Conservation (phyloP, 179 eudicot species). For the Dionaea muscipula region DNA sequence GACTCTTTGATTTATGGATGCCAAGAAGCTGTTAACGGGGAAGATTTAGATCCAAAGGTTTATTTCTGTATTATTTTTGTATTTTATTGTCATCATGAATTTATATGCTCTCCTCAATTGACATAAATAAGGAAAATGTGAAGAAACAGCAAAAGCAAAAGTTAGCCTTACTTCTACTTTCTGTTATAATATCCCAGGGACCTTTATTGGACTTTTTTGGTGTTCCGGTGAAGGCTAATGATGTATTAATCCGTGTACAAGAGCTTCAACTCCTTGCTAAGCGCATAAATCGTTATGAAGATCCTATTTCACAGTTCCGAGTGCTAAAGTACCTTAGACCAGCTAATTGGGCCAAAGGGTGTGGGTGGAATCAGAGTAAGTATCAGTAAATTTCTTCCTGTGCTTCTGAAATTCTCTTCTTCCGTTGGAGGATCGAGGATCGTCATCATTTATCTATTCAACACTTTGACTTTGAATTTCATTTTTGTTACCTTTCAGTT, state of each 20-base stretch:
- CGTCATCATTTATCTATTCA: neutral
- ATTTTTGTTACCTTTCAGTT: conserved; percentile 31
- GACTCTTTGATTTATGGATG: conserved; percentile 90
- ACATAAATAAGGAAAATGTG: neutral
- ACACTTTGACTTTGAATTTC: conserved; percentile 12
- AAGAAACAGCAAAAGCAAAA: neutral
- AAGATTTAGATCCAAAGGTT: conserved; percentile 62
- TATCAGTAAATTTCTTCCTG: conserved; percentile 5
- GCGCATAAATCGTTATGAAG: conserved; percentile 61
- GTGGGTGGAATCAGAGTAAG: conserved; percentile 99
- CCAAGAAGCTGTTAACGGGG: conserved; percentile 67
- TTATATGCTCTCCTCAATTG: too few relatives aligned
- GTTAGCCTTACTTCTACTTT: neutral
- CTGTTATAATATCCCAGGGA: conserved; percentile 38
- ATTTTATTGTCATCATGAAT: neutral
- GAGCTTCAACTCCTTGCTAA: conserved; percentile 86
- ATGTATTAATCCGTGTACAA: conserved; percentile 70
- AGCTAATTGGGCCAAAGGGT: conserved; percentile 97
- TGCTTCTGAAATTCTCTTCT: neutral
- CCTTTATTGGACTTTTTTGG: conserved; percentile 92
- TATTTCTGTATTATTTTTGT: neutral
- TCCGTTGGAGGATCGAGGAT: neutral
- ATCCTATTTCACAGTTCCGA: conserved; percentile 79
- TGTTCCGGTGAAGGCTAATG: conserved; percentile 92
- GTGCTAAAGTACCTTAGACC: conserved; percentile 78